Percentiles rank a stretch among this genome's conserved stretches.
Evolutionary conservation across 2,329 filamentous ascomycete genomes (phyloP).

Genomic region (Exophiala aquamarina): DNA sequence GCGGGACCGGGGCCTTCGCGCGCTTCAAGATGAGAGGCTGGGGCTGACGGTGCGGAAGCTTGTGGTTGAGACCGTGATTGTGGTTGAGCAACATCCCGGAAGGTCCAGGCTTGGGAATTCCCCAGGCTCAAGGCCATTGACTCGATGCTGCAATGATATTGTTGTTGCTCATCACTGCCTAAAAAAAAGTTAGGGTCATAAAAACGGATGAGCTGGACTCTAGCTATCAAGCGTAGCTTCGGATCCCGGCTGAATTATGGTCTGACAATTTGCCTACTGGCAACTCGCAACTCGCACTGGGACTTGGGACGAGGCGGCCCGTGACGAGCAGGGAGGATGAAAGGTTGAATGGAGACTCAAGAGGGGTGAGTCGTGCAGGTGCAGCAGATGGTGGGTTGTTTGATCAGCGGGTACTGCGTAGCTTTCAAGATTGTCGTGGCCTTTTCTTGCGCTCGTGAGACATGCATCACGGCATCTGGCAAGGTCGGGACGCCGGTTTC

Average conservation of each 20-base stretch:
- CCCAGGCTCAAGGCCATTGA: slow-evolving; percentile 23
- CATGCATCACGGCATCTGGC: no score
- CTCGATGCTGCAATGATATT: slow-evolving; percentile 11
- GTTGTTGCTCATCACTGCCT: slow-evolving; percentile 22
- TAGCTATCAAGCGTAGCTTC: neutral
- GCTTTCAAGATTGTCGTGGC: no score
- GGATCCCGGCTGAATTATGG: neutral
- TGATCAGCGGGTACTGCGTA: no score
- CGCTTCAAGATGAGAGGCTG: slow-evolving; percentile 19
- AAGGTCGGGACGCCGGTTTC: no score
- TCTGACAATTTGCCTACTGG: neutral
- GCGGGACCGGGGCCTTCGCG: slow-evolving; percentile 24
- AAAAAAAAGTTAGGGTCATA: slow-evolving; percentile 16
- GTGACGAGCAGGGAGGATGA: neutral
- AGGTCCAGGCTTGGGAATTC: slow-evolving; percentile 13
- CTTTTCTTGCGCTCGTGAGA: no score
- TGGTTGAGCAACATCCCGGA: slow-evolving; percentile 16
- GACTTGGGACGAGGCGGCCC: neutral
- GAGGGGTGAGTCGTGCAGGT: neutral
- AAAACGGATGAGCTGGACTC: neutral
- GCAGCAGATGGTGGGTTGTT: neutral
- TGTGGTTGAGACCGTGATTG: slow-evolving; percentile 2
- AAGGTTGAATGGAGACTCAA: neutral
- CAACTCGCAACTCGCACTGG: neutral
- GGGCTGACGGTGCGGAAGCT: slow-evolving; percentile 5